Evolutionary conservation across 345 rosid species (phyloP).

Genomic region (Boechera stricta): DNA sequence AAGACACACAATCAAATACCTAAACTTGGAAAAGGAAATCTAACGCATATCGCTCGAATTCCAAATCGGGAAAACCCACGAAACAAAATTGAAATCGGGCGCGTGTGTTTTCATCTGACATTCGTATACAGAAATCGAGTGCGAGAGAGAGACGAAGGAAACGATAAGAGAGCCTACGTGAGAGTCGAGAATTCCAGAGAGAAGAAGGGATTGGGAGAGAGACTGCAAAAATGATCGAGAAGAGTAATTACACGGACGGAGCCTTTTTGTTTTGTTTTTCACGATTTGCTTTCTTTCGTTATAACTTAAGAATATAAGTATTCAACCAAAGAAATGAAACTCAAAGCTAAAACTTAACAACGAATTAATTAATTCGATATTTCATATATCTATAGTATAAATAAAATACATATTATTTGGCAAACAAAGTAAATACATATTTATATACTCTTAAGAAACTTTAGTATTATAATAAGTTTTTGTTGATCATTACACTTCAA

Average conservation of each 20-base stretch:
- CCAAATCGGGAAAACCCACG: slow-evolving; percentile 15
- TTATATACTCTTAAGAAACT: too few species aligned
- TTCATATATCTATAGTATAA: too few species aligned
- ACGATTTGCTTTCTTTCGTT: neutral
- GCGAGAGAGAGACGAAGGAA: neutral
- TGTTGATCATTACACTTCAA: too few species aligned
- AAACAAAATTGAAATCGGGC: neutral
- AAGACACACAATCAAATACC: neutral
- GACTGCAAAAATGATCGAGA: slow-evolving; percentile 34
- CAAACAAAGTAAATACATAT: too few species aligned
- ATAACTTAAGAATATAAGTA: neutral
- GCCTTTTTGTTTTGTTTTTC: neutral
- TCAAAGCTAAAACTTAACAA: neutral
- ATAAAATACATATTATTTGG: too few species aligned
- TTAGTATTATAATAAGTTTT: too few species aligned
- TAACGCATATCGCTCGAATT: neutral
- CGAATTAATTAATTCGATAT: neutral
- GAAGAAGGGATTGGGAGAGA: slow-evolving; percentile 11
- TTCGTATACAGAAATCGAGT: slow-evolving; percentile 13
- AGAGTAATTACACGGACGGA: neutral
- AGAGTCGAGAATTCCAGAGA: neutral
- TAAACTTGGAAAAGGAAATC: neutral
- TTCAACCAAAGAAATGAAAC: neutral
- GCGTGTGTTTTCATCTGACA: slow-evolving; percentile 4
- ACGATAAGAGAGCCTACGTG: slow-evolving; percentile 41